Evolutionary conservation across 148 eudicot species (phyloP), one percentile per base, ranked within the genome.

Genomic region (Beta vulgaris): DNA sequence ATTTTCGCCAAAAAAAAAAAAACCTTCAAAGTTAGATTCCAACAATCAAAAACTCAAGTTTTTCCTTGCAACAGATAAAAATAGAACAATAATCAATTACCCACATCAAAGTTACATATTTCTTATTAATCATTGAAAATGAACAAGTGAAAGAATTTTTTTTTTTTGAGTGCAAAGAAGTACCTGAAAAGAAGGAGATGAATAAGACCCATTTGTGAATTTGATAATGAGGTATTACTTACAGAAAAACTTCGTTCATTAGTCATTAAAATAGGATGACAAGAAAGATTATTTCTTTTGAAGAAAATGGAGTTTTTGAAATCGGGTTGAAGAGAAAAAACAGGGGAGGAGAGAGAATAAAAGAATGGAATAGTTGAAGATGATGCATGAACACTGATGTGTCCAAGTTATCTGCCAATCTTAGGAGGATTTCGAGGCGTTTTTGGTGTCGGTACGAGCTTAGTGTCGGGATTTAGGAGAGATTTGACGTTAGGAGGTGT

Each of bases 211-310:
- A 80, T 71, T 51, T 37, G 71, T 6, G 64, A 59, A 11, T 73
- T 53, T 28, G 77, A 68, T 26, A 51, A 6, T 48, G 78, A 80
- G 44, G 68, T 64, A 67, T 69, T 67, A 3, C 70, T 67, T 3
- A 76, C 36, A 15, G 82, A 85, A 54, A 86, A 74, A 19, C 69
- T 69, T 49, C 76, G 82, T 39, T 67, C 73, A 53, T 19, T n/a
- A n/a, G n/a, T 43, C n/a, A 1, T 11, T 18, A 72, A 70, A 61
- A 67, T 18, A 11, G 75, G 57, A 18, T 37, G 65, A 66, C 58
- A 34, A 19, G 39, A n/a, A 60, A 14, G 70, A 62, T 46, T 6
- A 42, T 48, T 39, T 3, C 42, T 21, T 39, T 62, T 75, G 74
- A 61, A 44, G 49, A 77, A 69, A 58, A 72, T 36, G 40, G 73